Conservation (phyloP, 164 flowering plant genomes). For the Sedum album region DNA sequence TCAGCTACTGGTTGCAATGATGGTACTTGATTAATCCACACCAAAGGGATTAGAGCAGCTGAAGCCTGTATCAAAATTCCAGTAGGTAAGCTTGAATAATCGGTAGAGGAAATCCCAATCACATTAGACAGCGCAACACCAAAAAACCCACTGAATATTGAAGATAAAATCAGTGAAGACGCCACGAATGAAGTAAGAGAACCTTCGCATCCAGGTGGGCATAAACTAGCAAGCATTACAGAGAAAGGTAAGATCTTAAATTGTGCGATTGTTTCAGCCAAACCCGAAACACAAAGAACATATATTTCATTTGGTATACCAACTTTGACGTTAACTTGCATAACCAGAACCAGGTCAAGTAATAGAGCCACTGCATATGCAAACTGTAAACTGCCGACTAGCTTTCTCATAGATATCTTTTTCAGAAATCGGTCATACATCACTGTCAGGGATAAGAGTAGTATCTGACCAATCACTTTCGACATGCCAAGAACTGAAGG, state of each 20-base stretch:
- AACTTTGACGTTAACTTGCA: constrained; percentile 48
- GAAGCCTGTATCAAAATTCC: constrained; percentile 65
- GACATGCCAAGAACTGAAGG: constrained; percentile 78
- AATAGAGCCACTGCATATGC: constrained; percentile 57
- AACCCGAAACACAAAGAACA: constrained; percentile 64
- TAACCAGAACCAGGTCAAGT: constrained; percentile 64
- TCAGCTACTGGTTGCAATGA: constrained; percentile 19
- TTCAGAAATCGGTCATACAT: constrained; percentile 56
- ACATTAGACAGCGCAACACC: constrained; percentile 64
- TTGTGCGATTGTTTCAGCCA: constrained; percentile 71
- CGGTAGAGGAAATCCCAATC: constrained; percentile 47
- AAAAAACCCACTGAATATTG: constrained; percentile 57
- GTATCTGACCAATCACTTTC: constrained; percentile 60
- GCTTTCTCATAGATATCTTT: constrained; percentile 48
- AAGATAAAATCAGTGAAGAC: constrained; percentile 60
- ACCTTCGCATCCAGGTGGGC: constrained; percentile 81
- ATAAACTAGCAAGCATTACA: constrained; percentile 57
- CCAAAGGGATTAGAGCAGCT: constrained; percentile 62
- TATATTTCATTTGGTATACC: constrained; percentile 71
- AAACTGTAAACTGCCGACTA: constrained; percentile 43
- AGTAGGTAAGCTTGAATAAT: constrained; percentile 53
- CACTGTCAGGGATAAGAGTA: constrained; percentile 52
- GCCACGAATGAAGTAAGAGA: constrained; percentile 76
- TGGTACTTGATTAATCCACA: constrained; percentile 52
- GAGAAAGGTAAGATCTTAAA: constrained; percentile 79